A percentile compares a stretch with the other conserved stretches of the same genome.
Conservation (phyloP, 2,329 filamentous ascomycete genomes). For the Dendrostoma leiphaemia region DNA sequence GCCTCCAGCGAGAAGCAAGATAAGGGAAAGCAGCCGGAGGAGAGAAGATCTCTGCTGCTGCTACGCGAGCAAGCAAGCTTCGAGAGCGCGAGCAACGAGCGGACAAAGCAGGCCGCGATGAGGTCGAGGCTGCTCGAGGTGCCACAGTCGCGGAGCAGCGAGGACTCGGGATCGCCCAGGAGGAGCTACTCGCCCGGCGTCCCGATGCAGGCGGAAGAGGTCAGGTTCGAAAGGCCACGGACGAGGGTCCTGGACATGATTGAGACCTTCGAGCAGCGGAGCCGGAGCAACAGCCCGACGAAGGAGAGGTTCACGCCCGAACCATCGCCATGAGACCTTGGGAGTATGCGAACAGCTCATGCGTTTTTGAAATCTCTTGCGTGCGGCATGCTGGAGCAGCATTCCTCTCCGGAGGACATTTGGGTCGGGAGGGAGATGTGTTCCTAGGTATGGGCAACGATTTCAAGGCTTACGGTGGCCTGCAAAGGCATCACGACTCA, state of each 20-base stretch:
- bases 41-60: not conserved
- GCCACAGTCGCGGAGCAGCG: constrained; percentile 1
- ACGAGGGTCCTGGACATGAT: constrained; percentile 55
- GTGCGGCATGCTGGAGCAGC: too few relatives aligned
- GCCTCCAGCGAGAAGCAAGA: not conserved
- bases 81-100: constrained; percentile 2
- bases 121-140: constrained; percentile 8
- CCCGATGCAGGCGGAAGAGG: constrained; percentile 18
- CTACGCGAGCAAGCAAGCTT: not conserved
- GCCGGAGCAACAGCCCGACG: constrained; percentile 39
- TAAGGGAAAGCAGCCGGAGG: not conserved
- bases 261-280: constrained; percentile 50
- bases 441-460: too few relatives aligned
- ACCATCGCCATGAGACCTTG: not conserved
- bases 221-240: constrained; percentile 36
- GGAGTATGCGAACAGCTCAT: too few relatives aligned
- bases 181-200: constrained; percentile 16
- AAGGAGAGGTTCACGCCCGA: constrained; percentile 1
- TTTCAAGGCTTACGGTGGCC: too few relatives aligned
- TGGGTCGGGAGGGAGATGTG: not conserved
- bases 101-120: constrained; percentile 2
- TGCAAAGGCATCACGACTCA: too few relatives aligned
- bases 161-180: constrained; percentile 1
- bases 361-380: too few relatives aligned
- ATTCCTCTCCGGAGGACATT: not conserved